phyloP scores from a whole-genome alignment of 495 filamentous ascomycete species.

The Diplogelasinospora grovesii region DNA sequence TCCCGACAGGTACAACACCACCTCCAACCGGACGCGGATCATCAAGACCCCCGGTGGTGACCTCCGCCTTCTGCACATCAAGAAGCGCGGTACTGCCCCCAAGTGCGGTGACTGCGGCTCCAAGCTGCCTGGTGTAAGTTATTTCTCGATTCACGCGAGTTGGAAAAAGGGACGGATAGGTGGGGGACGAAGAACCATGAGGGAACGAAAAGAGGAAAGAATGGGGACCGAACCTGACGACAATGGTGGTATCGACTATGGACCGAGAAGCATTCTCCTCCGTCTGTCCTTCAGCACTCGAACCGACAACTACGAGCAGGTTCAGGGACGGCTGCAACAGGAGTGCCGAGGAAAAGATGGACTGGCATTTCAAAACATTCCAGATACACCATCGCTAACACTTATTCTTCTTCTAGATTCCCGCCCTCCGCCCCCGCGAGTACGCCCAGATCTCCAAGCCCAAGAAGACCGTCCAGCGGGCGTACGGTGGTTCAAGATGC shows the following conservation, averaged over 20 bases:
- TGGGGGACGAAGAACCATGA: background rate
- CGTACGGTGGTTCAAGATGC: constrained; percentile 96
- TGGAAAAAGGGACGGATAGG: background rate
- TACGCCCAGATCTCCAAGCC: constrained; percentile 92
- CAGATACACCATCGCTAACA: constrained; percentile 4
- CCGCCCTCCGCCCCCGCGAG: constrained; percentile 93
- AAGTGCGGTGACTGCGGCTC: constrained; percentile 98
- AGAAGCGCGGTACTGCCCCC: constrained; percentile 92
- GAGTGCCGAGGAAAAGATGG: too few relatives aligned
- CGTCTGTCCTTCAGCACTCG: too few relatives aligned
- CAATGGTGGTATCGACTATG: constrained; percentile 3
- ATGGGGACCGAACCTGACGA: constrained; percentile 5
- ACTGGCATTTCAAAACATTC: background rate
- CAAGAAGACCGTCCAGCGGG: constrained; percentile 97
- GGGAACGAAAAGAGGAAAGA: constrained; percentile 1
- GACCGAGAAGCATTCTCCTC: background rate
- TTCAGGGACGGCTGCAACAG: too few relatives aligned
- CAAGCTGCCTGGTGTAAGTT: constrained; percentile 89
- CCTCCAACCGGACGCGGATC: constrained; percentile 92
- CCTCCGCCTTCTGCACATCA: constrained; percentile 93
- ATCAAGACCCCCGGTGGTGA: constrained; percentile 94
- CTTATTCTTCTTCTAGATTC: constrained; percentile 53
- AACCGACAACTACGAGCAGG: background rate
- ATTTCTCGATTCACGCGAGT: background rate
- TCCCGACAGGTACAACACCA: constrained; percentile 77